phyloP scores from a whole-genome alignment of 352 stramenopile species.

The Aphanomyces astaci region DNA sequence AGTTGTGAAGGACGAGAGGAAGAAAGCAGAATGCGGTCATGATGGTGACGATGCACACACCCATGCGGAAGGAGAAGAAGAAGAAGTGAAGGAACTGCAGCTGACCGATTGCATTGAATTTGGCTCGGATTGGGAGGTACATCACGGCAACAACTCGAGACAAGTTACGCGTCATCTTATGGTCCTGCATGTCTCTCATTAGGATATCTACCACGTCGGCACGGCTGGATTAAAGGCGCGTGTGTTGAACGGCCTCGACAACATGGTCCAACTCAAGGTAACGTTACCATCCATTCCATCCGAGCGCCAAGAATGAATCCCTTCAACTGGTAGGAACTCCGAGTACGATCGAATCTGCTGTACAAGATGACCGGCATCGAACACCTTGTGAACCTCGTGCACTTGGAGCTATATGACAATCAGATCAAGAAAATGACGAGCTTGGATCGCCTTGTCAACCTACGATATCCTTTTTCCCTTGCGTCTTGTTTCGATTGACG shows the following conservation, averaged over 20 bases:
- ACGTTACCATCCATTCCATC: not conserved
- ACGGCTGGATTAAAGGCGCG: slow-evolving; percentile 73
- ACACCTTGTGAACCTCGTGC: slow-evolving; percentile 57
- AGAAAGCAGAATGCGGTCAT: slow-evolving; percentile 6
- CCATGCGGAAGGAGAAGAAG: slow-evolving; percentile 31
- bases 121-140: slow-evolving; percentile 37
- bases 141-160: not conserved
- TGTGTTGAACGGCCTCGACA: slow-evolving; percentile 48
- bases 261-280: slow-evolving; percentile 43
- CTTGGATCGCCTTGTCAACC: slow-evolving; percentile 48
- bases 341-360: slow-evolving; percentile 77
- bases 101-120: slow-evolving; percentile 75
- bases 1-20: slow-evolving; percentile 1
- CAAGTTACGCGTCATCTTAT: not conserved
- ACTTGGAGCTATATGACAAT: slow-evolving; percentile 98
- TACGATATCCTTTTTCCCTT: slow-evolving; percentile 30
- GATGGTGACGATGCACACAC: slow-evolving; percentile 13
- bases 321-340: slow-evolving; percentile 31
- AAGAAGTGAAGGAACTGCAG: slow-evolving; percentile 28
- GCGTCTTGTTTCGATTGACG: not conserved
- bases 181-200: not conserved
- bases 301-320: not conserved
- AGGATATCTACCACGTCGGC: slow-evolving; percentile 79
- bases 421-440: slow-evolving; percentile 83
- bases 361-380: slow-evolving; percentile 69